Evolutionary conservation across 1,284 basidiomycete species (phyloP), one percentile per base, ranked within the genome.

Genomic region (Prillingera fragicola): DNA sequence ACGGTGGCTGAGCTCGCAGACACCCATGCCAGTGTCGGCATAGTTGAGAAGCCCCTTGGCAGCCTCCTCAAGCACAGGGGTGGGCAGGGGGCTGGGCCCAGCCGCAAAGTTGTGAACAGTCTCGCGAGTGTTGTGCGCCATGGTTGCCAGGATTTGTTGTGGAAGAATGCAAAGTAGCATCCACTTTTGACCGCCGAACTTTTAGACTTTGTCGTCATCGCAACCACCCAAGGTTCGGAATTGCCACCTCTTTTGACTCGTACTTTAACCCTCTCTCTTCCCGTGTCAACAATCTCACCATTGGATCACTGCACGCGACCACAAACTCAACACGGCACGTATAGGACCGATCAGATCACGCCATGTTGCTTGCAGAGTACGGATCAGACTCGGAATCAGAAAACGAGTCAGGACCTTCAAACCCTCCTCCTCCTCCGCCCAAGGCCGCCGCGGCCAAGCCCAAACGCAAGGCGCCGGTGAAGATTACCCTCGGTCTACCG

Each of bases 1-100:
- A 53, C 91, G 85, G 70, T 96, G 91, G 2, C 87, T 91, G 63
- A 95, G 81, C 72, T 96, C 91, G 39, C 87, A 86, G 63, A 96
- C 81, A 38, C 91, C 91, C 57, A 96, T 91, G 26, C 91, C 92
- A 4, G 87, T 91, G 37, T 78, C 78, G 46, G 82, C 75, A 72
- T 91, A 96, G 73, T 95, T 85, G 62, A 96, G 73, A 14, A 96
- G 76, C 10, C 80, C 77, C 23, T 81, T 75, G 3, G 90, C 86
- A 60, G 90, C 82, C 62, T 74, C 56, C 46, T 82, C 74, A 31
- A 96, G 80, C 12, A 95, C 87, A 4, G 80, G 73, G 15, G 82
- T 78, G 14, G 91, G 91, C 26, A 96, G 76, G 1, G 87, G 84
- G 23, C 87, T 92, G 21, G 91, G 91, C 2, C 91, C 91, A 36